These are phyloP conservation scores for Colletotrichum theobromicola DNA, from an alignment of 2,329 filamentous ascomycete species.

Conservation along the genomic window DNA sequence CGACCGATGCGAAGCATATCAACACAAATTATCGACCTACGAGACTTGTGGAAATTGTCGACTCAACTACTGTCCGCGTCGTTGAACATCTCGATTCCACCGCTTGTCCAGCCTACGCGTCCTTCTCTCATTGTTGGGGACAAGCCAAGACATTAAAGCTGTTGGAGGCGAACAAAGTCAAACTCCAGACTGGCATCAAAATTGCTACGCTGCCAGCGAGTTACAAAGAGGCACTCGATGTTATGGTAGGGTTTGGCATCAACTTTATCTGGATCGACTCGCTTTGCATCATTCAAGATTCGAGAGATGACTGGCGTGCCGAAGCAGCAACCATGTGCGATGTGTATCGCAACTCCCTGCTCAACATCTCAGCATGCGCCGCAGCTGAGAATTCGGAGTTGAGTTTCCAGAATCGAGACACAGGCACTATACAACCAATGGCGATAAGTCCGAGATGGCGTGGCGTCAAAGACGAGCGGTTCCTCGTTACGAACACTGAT, in stretches of 20 bases:
- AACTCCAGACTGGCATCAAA: background rate
- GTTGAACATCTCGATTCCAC: background rate
- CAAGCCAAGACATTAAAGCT: background rate
- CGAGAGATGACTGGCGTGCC: background rate
- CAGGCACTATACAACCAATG: background rate
- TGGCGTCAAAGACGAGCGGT: background rate
- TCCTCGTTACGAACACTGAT: background rate
- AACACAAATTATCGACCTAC: background rate
- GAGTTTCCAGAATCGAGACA: background rate
- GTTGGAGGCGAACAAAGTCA: rapidly evolving
- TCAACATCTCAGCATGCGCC: background rate
- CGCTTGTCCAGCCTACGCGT: background rate
- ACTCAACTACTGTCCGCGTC: background rate
- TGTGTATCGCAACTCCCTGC: background rate
- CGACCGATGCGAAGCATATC: background rate
- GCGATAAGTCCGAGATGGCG: background rate
- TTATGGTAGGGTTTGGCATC: background rate
- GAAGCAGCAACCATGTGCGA: background rate
- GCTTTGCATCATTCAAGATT: background rate
- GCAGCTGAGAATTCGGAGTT: background rate
- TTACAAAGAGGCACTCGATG: background rate
- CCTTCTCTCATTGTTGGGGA: background rate
- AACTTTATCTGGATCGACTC: background rate
- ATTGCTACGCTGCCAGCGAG: background rate
- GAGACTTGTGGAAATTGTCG: background rate